Evolutionary conservation across 345 rosid species (phyloP).

Genomic region (Sisymbrium altissimum): DNA sequence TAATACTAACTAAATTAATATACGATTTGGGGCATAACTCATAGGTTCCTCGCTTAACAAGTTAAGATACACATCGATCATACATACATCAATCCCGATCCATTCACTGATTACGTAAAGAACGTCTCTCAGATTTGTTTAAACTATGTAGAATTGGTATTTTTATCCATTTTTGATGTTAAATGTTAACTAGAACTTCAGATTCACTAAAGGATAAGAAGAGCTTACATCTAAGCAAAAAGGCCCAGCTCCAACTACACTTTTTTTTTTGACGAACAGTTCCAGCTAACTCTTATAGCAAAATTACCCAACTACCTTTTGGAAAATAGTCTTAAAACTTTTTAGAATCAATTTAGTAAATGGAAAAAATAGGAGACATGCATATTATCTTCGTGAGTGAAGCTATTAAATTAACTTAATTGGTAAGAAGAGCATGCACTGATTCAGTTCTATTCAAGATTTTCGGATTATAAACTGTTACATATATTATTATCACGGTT

Average conservation of each 20-base stretch:
- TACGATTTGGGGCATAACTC: neutral
- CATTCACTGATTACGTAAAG: neutral
- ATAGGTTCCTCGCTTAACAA: too few relatives aligned
- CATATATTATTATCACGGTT: too few relatives aligned
- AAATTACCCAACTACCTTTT: neutral
- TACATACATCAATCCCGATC: neutral
- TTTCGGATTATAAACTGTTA: too few relatives aligned
- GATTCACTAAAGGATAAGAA: neutral
- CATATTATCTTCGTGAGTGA: too few relatives aligned
- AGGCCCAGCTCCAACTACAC: too few relatives aligned
- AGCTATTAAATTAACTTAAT: too few relatives aligned
- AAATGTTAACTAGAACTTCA: neutral
- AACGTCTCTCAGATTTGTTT: neutral
- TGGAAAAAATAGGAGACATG: neutral
- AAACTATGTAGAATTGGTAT: neutral
- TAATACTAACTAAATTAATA: neutral
- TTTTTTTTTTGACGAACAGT: neutral
- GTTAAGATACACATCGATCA: neutral
- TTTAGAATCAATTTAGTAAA: neutral
- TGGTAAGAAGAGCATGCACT: too few relatives aligned
- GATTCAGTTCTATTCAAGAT: too few relatives aligned
- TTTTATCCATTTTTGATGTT: neutral
- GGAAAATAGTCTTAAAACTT: neutral
- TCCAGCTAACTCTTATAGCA: neutral
- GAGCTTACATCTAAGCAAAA: too few relatives aligned